Evolutionary conservation across 768 basidiomycete genomes (phyloP), one percentile per base, ranked within the genome.

Genomic region (Boletus sensibilis): DNA sequence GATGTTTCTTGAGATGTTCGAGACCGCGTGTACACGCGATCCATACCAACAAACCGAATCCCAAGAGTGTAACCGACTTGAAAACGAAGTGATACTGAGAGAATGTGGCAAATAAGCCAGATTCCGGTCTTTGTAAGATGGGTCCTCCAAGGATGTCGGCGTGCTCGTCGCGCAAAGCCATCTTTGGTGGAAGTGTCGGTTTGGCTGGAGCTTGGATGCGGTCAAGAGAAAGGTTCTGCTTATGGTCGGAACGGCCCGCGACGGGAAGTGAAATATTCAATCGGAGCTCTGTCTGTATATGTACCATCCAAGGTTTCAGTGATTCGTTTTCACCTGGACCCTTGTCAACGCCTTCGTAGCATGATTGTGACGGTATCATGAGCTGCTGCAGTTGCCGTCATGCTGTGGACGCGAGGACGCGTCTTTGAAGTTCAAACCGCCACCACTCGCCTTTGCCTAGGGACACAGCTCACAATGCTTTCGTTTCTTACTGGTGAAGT

Each of bases 401-500:
- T 44, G 16, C 34, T 53, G 42, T 33, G 38, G 50, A 39, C 9
- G 38, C 25, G 29, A 10, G 31, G 55, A 45, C 6, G 38, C 21
- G 20, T 12, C 16, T 33, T 27, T 31, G 31, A 42, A 39, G 41
- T 37, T 23, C 5, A 11, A 38, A 48, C 4, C 3, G 9, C 18
- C 9, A n/a, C 87, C 87, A 88, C 85, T 76, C 76, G 76, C 84
- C 75, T 70, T 75, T 80, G 87, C 87, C 88, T 87, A 82, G 88
- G 81, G 76, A 87, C 87, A 90, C 72, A 78, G 88, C 85, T 68
- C 61, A 68, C 72, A 57, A 63, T 86, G 87, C 88, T 82, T 80
- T 90, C 86, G 87, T 88, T 81, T 72, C 87, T 84, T 84, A 87
- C 87, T 83, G 77, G 86, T 76, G 76, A 70, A 50, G 85, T 89